phyloP scores from a whole-genome alignment of 2,329 filamentous ascomycete genomes.

The Exophiala bonariae region DNA sequence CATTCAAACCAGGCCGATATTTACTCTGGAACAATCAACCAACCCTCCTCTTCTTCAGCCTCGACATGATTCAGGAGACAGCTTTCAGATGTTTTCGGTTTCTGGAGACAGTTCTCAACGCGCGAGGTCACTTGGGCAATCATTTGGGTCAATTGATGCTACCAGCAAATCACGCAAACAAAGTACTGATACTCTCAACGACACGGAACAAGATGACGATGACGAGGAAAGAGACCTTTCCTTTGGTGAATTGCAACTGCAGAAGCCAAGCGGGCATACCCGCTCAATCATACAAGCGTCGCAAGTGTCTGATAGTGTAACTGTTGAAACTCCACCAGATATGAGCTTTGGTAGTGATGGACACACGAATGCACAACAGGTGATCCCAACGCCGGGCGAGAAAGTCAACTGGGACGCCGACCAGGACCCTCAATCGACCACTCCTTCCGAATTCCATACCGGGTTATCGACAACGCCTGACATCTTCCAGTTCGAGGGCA shows the following conservation, averaged over 20 bases:
- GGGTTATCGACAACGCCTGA: constrained; percentile 20
- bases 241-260: neutral
- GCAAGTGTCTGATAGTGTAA: neutral
- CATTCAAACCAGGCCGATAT: constrained; percentile 48
- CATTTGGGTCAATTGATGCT: constrained; percentile 37
- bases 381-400: neutral
- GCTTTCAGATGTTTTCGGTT: constrained; percentile 65
- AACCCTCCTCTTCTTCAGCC: constrained; percentile 33
- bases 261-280: too few relatives aligned
- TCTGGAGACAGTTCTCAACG: constrained; percentile 58
- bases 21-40: constrained; percentile 48
- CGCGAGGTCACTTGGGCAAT: constrained; percentile 53
- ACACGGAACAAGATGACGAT: constrained; percentile 11
- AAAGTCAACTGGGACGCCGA: constrained; percentile 11
- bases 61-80: constrained; percentile 61
- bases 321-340: constrained; percentile 11
- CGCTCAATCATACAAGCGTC: too few relatives aligned
- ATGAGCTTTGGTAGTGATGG: constrained; percentile 15
- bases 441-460: constrained; percentile 12
- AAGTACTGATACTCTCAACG: neutral
- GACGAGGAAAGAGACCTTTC: constrained; percentile 15
- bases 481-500: constrained; percentile 20
- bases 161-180: neutral
- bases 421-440: constrained; percentile 1
- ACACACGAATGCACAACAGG: neutral